Evolutionary conservation across 331 rosid genomes (phyloP), one percentile per base, ranked within the genome.

Genomic region (Cydonia oblonga): DNA sequence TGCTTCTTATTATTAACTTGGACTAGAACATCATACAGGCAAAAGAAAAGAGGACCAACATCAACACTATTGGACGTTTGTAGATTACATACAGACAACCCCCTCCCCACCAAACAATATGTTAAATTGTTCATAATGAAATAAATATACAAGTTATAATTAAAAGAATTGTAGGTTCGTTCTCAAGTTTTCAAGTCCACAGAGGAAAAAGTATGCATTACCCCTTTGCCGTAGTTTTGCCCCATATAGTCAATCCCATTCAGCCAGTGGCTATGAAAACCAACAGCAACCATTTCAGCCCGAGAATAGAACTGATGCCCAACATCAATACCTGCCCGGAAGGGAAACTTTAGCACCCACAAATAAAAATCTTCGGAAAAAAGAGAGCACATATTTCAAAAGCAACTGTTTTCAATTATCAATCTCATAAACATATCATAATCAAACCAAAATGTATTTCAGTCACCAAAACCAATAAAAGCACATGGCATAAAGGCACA

Each of bases 271-370:
- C 96, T 80, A 74, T 95, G 99, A 79, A 89, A 89, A 73, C 99
- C 99, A 83, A 95, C 87, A n/a, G 75, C 91, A 38, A 89, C 97
- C 99, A 95, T 95, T 87, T 95, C 99, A 82, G 96, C 96, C 66
- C 99, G 96, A 56, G 97, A 90, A 88, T 85, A 95, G 78, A 95
- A 95, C 76, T 87, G 96, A 81, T 95, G 89, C 25, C 99, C 99
- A 73, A 88, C 97, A 63, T 72, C 85, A 86, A 95, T 82, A 63
- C 99, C 98, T 95, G 75, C 63, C 69, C 84, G 68, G 52, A 69
- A 65, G 32, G 75, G 75, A 26, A 81, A 77, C 69, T 20, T 77
- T 32, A 82, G 68, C 33, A 74, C 63, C 28, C 66, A 65, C 62
- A 52, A 16, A 28, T 52, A 4, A 70, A 29, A 70, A 71, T 73